Evolutionary conservation across 495 filamentous ascomycete genomes (phyloP), one percentile per base, ranked within the genome.

Genomic region (Venustampulla echinocandica): DNA sequence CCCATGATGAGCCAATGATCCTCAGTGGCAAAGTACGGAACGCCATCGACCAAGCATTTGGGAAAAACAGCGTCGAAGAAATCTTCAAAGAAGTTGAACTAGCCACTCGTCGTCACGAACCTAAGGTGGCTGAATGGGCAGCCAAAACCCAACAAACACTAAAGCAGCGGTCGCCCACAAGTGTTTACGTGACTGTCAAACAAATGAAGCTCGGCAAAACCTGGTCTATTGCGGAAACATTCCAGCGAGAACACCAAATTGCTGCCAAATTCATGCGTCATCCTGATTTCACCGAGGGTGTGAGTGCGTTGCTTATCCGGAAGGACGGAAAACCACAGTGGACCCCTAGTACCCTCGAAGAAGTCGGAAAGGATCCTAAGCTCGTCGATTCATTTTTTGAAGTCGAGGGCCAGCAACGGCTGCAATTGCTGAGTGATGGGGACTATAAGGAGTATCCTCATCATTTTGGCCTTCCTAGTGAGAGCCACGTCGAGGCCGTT

Each of bases 231-330:
- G 60, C 70, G 4, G 74, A 90, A 63, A 79, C 92, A 1, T 97
- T 96, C 72, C 68, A 78, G 58, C 77, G 80, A 27, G 92, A 98
- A 67, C 70, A 88, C 63, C 69, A 77, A 51, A 80, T 97, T 27
- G 86, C 92, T 3, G 59, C 71, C 32, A 73, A 75, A 42, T 96
- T 97, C 71, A 95, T 97, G 90, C 61, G 65, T 24, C 78, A 86
- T 57, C 82, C 78, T 3, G 92, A 98, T 62, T 98, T 97, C 63
- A 75, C 76, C 36, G 81, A 87, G 62, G 92, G 92, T 30, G 90
- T 97, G 34, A 77, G 75, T 43, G 81, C 87, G 20, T 71, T 76
- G 18, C 71, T 97, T 19, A 73, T 90, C 52, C 69, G 74, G 24
- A 85, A 87, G 65, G 50, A 55, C 36, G 56, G 57, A 24, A 50